Percentiles rank a stretch among this genome's conserved stretches.
These are phyloP conservation scores for Diaporthe citriasiana DNA, from an alignment of 2,329 filamentous ascomycete species.

Conservation along the genomic window DNA sequence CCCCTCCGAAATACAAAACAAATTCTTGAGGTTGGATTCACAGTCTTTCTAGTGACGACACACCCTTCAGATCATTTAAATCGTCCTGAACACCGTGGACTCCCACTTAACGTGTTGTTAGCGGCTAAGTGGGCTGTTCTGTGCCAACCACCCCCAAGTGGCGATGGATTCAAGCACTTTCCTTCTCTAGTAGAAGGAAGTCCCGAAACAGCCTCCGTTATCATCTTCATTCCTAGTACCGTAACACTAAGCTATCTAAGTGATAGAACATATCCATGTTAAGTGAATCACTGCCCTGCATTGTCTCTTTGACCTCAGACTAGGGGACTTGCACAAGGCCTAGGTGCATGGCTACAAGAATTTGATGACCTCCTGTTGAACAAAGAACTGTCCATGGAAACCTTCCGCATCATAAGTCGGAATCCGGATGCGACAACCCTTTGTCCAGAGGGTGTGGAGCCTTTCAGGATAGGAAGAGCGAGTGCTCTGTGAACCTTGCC, in stretches of 20 bases:
- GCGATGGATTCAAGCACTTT: no score
- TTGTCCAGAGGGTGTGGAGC: background rate
- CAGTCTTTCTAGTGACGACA: background rate
- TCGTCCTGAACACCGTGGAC: background rate
- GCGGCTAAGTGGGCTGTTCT: background rate
- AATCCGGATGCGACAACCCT: background rate
- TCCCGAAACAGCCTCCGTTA: background rate
- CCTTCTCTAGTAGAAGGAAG: background rate
- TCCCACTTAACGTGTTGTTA: no score
- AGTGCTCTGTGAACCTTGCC: background rate
- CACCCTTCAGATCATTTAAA: background rate
- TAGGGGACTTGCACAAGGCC: background rate
- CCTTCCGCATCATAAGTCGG: no score
- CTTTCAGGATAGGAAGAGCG: background rate
- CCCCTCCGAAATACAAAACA: background rate
- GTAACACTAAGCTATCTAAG: background rate
- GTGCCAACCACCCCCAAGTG: background rate
- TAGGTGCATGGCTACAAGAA: background rate
- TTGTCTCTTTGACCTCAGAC: background rate
- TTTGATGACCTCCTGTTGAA: background rate
- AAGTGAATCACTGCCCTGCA: background rate
- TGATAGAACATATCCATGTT: background rate
- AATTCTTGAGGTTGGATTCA: no score
- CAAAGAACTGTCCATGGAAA: background rate
- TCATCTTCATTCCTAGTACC: background rate